These are phyloP conservation scores for Apiospora kogelbergensis DNA, from an alignment of 2,329 filamentous ascomycete genomes.

Conservation along the genomic window DNA sequence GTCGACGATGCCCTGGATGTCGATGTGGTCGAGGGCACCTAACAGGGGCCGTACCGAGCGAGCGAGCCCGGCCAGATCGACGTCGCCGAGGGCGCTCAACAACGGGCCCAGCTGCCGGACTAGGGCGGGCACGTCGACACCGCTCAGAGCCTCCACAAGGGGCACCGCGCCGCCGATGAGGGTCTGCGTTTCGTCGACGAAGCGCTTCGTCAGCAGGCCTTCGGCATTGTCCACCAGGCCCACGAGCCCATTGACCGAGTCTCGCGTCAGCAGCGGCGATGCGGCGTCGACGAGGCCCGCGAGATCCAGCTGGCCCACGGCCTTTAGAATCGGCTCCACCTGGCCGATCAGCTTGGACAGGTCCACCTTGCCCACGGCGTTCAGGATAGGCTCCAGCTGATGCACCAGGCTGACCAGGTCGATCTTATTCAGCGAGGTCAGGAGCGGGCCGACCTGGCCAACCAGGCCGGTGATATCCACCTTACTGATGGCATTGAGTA, in stretches of 20 bases:
- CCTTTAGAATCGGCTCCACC: slow-evolving; percentile 33
- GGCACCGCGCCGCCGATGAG: slow-evolving; percentile 22
- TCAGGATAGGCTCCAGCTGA: slow-evolving; percentile 32
- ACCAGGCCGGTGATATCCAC: slow-evolving; percentile 27
- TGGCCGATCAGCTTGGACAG: slow-evolving; percentile 35
- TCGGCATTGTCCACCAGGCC: slow-evolving; percentile 26
- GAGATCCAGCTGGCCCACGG: slow-evolving; percentile 27
- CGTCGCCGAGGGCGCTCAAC: slow-evolving; percentile 33
- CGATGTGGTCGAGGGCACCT: slow-evolving; percentile 34
- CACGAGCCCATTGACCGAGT: slow-evolving; percentile 27
- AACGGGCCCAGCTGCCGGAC: slow-evolving; percentile 36
- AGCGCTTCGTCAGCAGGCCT: slow-evolving; percentile 36
- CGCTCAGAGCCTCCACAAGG: slow-evolving; percentile 33
- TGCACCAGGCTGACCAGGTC: slow-evolving; percentile 35
- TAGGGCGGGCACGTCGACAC: slow-evolving; percentile 38
- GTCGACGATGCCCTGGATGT: slow-evolving; percentile 36
- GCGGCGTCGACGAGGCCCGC: slow-evolving; percentile 28
- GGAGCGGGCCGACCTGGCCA: slow-evolving; percentile 26
- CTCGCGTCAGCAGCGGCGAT: slow-evolving; percentile 30
- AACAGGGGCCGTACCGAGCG: slow-evolving; percentile 36
- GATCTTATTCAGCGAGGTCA: slow-evolving; percentile 27
- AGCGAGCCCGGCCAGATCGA: slow-evolving; percentile 37
- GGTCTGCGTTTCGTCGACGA: slow-evolving; percentile 19
- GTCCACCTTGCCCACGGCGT: slow-evolving; percentile 37
- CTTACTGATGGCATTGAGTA: slow-evolving; percentile 26